Conservation (phyloP, 163 green algal genomes). For the Volvox carteri region DNA sequence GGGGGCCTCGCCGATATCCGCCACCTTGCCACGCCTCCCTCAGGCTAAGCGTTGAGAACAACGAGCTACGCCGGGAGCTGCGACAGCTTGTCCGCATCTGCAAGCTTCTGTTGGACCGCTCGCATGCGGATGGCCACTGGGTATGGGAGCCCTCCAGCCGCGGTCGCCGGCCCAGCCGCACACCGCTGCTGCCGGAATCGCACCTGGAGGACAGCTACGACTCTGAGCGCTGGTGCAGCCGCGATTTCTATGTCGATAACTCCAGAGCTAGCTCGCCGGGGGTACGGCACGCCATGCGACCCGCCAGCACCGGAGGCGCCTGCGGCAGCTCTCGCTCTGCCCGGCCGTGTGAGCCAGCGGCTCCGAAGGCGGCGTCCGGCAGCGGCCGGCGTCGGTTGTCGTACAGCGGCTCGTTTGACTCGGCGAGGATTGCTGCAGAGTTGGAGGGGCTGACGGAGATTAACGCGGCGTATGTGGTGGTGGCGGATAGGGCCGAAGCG, state of each 20-base stretch:
- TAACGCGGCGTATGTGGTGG: neutral
- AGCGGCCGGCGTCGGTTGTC: neutral
- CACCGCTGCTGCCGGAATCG: neutral
- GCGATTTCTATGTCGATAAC: too few relatives aligned
- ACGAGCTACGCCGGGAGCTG: constrained; percentile 8
- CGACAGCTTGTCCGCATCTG: constrained; percentile 4
- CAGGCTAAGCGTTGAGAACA: constrained; percentile 42
- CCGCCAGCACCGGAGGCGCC: neutral
- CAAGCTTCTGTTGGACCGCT: constrained; percentile 13
- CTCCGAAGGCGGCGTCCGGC: too few relatives aligned
- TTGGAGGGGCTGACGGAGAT: neutral
- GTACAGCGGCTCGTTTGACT: neutral
- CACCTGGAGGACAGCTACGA: neutral
- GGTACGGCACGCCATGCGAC: too few relatives aligned
- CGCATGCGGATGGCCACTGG: neutral
- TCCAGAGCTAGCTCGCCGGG: too few relatives aligned
- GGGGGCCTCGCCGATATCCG: too few relatives aligned
- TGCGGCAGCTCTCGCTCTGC: too few relatives aligned
- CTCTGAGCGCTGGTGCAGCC: neutral
- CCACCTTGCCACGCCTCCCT: too few relatives aligned
- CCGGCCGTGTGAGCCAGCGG: too few relatives aligned
- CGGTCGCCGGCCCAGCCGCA: neutral
- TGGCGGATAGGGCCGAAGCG: neutral
- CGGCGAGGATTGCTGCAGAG: neutral
- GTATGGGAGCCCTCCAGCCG: neutral